Evolutionary conservation across 305 asterid species (phyloP).

Genomic region (Lippia alba): DNA sequence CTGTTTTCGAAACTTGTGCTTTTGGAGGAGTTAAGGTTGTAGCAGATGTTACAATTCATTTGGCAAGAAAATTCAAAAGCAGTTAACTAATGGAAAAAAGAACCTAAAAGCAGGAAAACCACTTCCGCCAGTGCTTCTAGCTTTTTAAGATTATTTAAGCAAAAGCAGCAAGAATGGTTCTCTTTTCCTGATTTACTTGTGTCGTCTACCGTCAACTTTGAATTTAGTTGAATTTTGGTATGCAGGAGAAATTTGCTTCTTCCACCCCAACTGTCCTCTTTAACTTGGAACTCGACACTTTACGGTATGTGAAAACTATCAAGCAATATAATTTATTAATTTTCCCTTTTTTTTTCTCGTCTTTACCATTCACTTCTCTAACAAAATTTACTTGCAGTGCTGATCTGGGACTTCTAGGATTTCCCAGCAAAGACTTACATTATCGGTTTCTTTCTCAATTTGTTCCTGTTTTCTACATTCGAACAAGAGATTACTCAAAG

Average conservation of each 20-base stretch:
- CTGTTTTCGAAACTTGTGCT: no score
- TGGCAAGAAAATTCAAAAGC: no score
- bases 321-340: not conserved
- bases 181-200: not conserved
- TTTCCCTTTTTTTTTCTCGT: constrained; percentile 2
- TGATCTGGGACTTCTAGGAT: constrained; percentile 91
- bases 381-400: constrained; percentile 60
- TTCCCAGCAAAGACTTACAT: constrained; percentile 84
- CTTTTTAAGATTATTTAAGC: no score
- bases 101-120: no score
- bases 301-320: constrained; percentile 59
- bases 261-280: constrained; percentile 85
- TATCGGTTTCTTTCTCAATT: constrained; percentile 92
- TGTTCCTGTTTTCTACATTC: constrained; percentile 80
- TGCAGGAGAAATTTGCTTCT: constrained; percentile 81
- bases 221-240: not conserved
- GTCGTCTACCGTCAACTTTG: not conserved
- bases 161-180: no score
- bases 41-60: no score
- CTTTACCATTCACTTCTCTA: constrained; percentile 25
- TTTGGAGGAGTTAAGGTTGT: no score
- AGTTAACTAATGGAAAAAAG: no score
- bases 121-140: no score
- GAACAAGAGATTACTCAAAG: constrained; percentile 95
- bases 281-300: constrained; percentile 93